Evolutionary conservation across 2,329 filamentous ascomycete species (phyloP).

Genomic region (Cladophialophora carrionii): DNA sequence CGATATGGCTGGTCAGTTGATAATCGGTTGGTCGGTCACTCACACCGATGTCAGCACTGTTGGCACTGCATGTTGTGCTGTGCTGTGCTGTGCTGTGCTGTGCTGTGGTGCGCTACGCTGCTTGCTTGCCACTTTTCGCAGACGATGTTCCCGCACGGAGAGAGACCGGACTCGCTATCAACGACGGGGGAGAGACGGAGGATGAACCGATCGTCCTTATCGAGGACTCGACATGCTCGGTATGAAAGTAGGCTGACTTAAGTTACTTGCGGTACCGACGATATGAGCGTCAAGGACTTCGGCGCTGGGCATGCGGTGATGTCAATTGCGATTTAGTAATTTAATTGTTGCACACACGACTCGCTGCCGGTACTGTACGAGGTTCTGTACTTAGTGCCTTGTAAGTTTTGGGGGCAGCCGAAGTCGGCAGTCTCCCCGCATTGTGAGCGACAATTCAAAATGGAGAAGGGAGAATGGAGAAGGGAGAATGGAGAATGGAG

Average conservation of each 20-base stretch:
- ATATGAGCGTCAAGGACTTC: slow-evolving; percentile 1
- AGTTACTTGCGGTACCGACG: neutral
- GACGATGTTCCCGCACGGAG: neutral
- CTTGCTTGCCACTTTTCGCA: neutral
- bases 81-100: too few species aligned
- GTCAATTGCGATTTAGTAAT: slow-evolving; percentile 6
- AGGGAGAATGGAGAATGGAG: too few species aligned
- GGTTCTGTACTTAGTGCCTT: too few species aligned
- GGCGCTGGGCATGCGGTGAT: slow-evolving; percentile 5
- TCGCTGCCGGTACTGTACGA: neutral
- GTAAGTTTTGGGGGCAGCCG: neutral
- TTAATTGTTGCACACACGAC: slow-evolving; percentile 1
- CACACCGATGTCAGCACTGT: neutral
- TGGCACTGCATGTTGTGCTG: neutral
- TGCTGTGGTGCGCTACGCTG: too few species aligned
- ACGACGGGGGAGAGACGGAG: neutral
- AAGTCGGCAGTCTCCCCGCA: neutral
- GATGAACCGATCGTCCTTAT: neutral
- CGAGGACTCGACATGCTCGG: neutral
- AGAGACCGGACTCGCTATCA: neutral
- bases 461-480: too few species aligned
- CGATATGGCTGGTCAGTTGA: neutral
- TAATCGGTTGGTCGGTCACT: neutral
- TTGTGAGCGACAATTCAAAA: neutral
- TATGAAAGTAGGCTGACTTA: neutral